Base-by-base conservation (phyloP, 2,329 filamentous ascomycete genomes). In the Teratosphaeria nubilosa region DNA sequence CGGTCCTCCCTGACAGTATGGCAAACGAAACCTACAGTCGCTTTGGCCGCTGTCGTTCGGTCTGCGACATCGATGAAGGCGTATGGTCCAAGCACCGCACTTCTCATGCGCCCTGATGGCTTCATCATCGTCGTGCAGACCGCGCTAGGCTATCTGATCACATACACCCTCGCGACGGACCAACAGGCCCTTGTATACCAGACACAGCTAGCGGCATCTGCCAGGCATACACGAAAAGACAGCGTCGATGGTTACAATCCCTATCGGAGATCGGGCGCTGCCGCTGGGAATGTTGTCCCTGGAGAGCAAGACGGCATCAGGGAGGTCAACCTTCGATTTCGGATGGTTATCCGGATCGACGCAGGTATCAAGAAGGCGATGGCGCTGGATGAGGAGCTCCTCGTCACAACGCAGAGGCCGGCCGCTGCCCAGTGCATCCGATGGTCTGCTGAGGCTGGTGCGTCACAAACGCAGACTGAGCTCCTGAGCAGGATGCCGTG, bases 331-430 rank as follows among this genome's bases (percentile, higher is more conserved):
- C 81, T 99, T 54, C 87, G 90, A 11, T 99, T 99, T 74, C 84
- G 92, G 58, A 96, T 96, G 88, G 92, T 96, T 14, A 97, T 99
- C 69, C 95, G 95, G 71, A 90, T 99, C 20, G 94, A 99, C 73
- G 94, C 94, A 2, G 94, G 94, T 2, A 96, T 99, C 66, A 86
- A 86, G 65, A 89, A 86, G 67, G 90, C 89, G 11, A 76, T 97
- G 57, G 92, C 94, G 2, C 80, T 97, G 24, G 94, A 97, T 64
- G 90, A 96, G 58, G 94, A 97, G 72, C 78, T 99, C 48, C 80
- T 97, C 24, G 91, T 99, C 56, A 90, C 94, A 4, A 99, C 94
- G 0, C 80, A 84, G 58, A 96, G 94, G 69, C 94, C 94, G 3
- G 86, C 91, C 0, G 92, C 94, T n/a, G 85, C 97, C 16, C 94